Conservation (phyloP, 257 asterid genomes). For the Cordia subcordata region DNA sequence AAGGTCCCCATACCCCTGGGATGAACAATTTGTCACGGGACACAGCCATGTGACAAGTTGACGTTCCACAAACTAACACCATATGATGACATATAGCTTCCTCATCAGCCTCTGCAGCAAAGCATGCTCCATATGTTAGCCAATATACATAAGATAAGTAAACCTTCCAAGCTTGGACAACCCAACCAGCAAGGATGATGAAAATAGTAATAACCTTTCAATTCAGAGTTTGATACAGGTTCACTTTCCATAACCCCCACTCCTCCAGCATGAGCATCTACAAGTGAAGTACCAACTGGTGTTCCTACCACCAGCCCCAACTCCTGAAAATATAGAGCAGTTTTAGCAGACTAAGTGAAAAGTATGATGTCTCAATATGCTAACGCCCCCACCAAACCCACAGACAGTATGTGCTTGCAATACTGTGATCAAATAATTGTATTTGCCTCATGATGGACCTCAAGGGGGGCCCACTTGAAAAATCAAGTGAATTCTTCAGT, state of each 20-base stretch:
- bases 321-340: conserved; percentile 53
- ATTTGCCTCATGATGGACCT: conserved; percentile 14
- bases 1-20: conserved; percentile 99
- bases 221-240: conserved; percentile 37
- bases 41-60: conserved; percentile 95
- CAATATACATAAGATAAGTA: conserved; percentile 5
- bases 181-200: conserved; percentile 2
- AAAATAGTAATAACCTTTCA: conserved; percentile 42
- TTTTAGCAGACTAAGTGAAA: conserved; percentile 15
- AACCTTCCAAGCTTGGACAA: not conserved
- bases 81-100: conserved; percentile 76
- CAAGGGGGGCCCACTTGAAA: conserved; percentile 17
- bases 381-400: conserved; percentile 5
- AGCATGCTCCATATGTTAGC: conserved; percentile 7
- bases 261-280: conserved; percentile 99
- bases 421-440: conserved; percentile 12
- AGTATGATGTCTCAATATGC: conserved; percentile 3
- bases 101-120: conserved; percentile 43
- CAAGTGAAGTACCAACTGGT: conserved; percentile 91
- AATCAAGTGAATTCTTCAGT: conserved; percentile 16
- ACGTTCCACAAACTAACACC: conserved; percentile 99
- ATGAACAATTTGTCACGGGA: conserved; percentile 74
- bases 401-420: conserved; percentile 4
- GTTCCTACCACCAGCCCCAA: conserved; percentile 78
- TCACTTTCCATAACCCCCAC: conserved; percentile 94